Percentiles rank a stretch among this genome's conserved stretches.
phyloP scores from a whole-genome alignment of 768 basidiomycete genomes.

The Tylopilus sp. region DNA sequence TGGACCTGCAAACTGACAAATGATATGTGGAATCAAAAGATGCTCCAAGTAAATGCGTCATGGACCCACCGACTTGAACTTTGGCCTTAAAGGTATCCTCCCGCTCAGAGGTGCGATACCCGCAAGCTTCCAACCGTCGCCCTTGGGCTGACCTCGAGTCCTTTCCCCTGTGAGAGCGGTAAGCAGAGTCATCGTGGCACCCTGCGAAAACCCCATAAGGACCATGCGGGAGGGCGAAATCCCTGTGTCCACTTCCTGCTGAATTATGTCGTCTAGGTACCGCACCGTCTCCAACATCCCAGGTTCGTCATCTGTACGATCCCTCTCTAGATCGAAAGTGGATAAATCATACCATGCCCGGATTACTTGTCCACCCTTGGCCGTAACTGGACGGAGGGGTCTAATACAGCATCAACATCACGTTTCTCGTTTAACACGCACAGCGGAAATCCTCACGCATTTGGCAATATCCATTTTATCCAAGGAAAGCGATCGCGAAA shows the following conservation, averaged over 20 bases:
- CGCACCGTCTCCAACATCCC: not conserved
- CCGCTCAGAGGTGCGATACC: slow-evolving; percentile 1
- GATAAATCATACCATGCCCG: not conserved
- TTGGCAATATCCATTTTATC: slow-evolving; percentile 2
- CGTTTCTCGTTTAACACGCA: no score
- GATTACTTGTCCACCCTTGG: not conserved
- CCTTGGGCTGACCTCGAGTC: not conserved
- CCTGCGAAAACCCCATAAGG: slow-evolving; percentile 1
- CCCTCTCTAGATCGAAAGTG: not conserved
- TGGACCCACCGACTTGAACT: not conserved
- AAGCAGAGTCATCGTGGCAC: slow-evolving; percentile 4
- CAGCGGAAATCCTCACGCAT: not conserved
- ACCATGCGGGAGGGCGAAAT: not conserved
- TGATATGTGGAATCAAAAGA: not conserved
- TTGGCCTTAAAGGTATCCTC: not conserved
- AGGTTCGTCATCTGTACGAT: not conserved
- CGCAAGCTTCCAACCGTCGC: not conserved
- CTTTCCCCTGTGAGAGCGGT: not conserved
- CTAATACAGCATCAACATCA: not conserved
- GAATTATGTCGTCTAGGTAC: not conserved
- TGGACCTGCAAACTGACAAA: not conserved
- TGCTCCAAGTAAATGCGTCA: not conserved
- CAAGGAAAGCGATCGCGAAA: not conserved
- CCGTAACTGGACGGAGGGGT: not conserved
- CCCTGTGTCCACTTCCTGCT: not conserved